Evolutionary conservation across 1,139 yeast genomes (phyloP), one percentile per base, ranked within the genome.

Genomic region (Scheffersomyces lignicola): DNA sequence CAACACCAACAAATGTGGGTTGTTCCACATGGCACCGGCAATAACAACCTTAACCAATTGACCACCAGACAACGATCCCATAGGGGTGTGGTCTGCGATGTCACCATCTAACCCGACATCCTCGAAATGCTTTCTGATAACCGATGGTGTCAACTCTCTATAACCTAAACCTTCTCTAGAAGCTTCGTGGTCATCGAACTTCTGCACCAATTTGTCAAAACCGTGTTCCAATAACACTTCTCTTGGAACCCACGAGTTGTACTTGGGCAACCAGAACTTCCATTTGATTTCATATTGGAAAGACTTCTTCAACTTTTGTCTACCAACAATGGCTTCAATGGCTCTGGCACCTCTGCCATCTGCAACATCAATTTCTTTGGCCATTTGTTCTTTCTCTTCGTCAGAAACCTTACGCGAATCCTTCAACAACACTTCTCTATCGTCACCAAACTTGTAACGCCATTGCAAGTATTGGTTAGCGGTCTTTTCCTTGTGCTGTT

Each of bases 11-110:
- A 92, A 77, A 65, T 92, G 98, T n/a, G 98, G 98, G 59, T 92
- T 92, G 67, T 92, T 90, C 98, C 98, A 92, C 95, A 92, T 92
- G 47, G 97, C 97, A 65, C 97, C 97, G 12, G 98, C 98, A 71
- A 92, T 90, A 43, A 92, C 98, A 44, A 92, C 97, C 68, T 92
- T 92, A 44, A 92, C 98, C 58, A 90, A 76, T 71, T 92, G 98
- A 50, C 98, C 98, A 58, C 98, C 98, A 27, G 97, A 89, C 44
- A 92, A 73, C 8, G 96, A 88, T 14, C 97, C 97, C 78, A 92
- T 73, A 35, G 96, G 96, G 15, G 97, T 92, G 62, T 92, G 97
- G 61, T 92, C 96, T 25, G 97, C 97, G 66, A 92, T 90, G 55
- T 92, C 98, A 50, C 97, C 95, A 56, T 92, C 98, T 47, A 92